Percentiles rank a stretch among this genome's conserved stretches.
Conservation (phyloP, 345 rosid species). For the Psidium guajava region DNA sequence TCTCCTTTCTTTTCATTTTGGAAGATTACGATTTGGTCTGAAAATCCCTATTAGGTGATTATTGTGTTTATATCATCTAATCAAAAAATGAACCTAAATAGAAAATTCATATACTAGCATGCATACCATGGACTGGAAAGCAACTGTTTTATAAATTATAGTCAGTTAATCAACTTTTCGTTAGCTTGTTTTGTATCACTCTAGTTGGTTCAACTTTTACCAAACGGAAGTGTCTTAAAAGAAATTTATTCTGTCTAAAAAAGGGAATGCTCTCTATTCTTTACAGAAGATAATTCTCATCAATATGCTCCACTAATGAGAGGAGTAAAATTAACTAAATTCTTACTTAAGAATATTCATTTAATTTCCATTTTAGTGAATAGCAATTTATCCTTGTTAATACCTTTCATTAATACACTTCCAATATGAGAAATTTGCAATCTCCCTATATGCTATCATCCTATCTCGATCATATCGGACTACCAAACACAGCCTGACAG, state of each 20-base stretch:
- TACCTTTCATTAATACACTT: not conserved
- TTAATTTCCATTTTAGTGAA: not conserved
- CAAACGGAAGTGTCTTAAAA: not conserved
- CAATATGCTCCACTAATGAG: not conserved
- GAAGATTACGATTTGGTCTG: not conserved
- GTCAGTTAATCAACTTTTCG: not conserved
- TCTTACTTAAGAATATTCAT: not conserved
- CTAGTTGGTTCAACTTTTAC: not conserved
- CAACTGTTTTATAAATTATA: not conserved
- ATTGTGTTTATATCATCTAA: not conserved
- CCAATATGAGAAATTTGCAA: not conserved
- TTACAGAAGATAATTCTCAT: not conserved
- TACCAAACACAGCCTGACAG: not conserved
- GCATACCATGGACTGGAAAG: not conserved
- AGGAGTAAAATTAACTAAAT: not conserved
- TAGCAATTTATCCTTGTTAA: not conserved
- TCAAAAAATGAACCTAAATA: not conserved
- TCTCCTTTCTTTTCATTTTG: not conserved
- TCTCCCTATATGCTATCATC: accelerated
- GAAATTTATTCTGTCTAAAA: not conserved
- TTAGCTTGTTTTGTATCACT: not conserved
- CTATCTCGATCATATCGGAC: not conserved
- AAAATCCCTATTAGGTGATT: not conserved
- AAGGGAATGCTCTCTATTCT: not conserved
- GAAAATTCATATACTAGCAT: not conserved